A percentile compares a stretch with the other conserved stretches of the same genome.
Evolutionary conservation across 305 asterid species (phyloP).

Genomic region (Fraxinus greggii): DNA sequence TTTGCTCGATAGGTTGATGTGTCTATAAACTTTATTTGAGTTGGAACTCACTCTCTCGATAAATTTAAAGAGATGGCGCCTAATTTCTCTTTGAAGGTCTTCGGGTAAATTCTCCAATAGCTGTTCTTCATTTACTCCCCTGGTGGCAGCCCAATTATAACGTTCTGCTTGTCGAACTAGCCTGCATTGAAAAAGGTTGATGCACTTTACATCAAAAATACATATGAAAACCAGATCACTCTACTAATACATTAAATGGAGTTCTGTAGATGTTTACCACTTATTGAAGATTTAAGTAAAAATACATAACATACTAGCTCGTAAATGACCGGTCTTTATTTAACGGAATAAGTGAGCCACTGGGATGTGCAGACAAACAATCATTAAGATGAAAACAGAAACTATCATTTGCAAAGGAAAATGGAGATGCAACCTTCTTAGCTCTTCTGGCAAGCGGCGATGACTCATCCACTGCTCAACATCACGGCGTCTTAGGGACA

Average conservation of each 20-base stretch:
- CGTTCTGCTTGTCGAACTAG: slow-evolving; percentile 74
- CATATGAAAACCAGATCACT: background rate
- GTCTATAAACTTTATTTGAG: background rate
- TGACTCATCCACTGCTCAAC: slow-evolving; percentile 97
- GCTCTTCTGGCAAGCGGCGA: slow-evolving; percentile 69
- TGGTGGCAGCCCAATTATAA: slow-evolving; percentile 79
- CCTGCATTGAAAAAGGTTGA: slow-evolving; percentile 31
- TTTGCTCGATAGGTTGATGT: background rate
- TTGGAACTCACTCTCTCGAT: slow-evolving; percentile 49
- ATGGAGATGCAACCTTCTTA: slow-evolving; percentile 51
- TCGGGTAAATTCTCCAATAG: slow-evolving; percentile 75
- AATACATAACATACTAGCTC: background rate
- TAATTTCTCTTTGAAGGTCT: slow-evolving; percentile 64
- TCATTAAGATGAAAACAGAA: background rate
- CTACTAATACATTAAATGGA: background rate
- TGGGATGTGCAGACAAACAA: background rate
- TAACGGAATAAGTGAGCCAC: background rate
- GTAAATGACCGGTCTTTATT: background rate
- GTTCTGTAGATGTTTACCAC: background rate
- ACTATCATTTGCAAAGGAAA: background rate
- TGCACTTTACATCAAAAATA: background rate
- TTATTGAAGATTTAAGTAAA: background rate
- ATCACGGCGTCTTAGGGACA: slow-evolving; percentile 82
- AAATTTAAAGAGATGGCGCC: slow-evolving; percentile 66
- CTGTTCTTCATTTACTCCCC: slow-evolving; percentile 78